Evolutionary conservation across 768 basidiomycete species (phyloP), one percentile per base, ranked within the genome.

Genomic region (Hygrophoropsis aurantiaca): DNA sequence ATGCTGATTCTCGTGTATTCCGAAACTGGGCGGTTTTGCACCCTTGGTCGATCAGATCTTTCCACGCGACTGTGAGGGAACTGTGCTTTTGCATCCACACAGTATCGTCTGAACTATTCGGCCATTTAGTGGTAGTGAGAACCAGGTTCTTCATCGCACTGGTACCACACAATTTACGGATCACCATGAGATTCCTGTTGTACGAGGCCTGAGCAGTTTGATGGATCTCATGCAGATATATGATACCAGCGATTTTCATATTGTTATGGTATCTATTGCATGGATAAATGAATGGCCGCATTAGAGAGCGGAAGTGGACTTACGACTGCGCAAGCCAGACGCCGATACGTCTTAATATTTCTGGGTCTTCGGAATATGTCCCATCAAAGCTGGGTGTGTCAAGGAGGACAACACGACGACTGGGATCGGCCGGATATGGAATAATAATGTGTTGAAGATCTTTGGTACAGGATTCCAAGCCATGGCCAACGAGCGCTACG

Each of bases 111-210:
- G 45, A 46, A 15, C 59, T 46, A 13, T 51, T 54, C 42, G 59
- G 59, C 69, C 68, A 71, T 61, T 66, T 68, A 10, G 70, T 68
- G 1, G 70, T 67, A 15, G 59, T 59, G 7, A 71, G 53, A 19
- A 67, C 45, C 3, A 70, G 61, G 27, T 67, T 61, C 26, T 52
- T 52, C 26, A 60, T 40, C 55, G 67, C 34, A 62, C 50, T 21
- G 58, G 55, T 3, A 54, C 62, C 56, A 24, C 56, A 58, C n/a
- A 58, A 24, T 25, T 20, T 40, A 16, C 39, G 42, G 47, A 71
- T 68, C 59, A 68, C 60, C 11, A 50, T 49, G 20, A 69, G 55
- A 49, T 68, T 68, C 13, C 51, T 62, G 11, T 48, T 47, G 1
- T 60, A 53, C 3, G 59, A 48, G 11, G 63, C 68, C 1, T 50